Conservation (phyloP, 345 rosid species). For the Rhodomyrtus tomentosa region DNA sequence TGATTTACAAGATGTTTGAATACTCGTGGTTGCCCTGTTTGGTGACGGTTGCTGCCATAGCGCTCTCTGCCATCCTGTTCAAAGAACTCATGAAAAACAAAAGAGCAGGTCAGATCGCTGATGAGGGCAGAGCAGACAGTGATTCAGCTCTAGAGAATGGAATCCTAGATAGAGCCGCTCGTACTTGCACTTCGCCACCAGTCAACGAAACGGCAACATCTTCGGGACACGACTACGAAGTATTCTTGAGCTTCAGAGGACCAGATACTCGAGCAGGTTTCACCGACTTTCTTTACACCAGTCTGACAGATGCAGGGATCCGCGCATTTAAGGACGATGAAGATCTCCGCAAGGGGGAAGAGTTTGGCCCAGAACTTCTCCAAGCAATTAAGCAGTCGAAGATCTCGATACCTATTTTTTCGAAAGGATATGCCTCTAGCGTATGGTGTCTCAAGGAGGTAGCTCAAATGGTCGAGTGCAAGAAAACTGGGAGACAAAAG, state of each 20-base stretch:
- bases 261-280: neutral
- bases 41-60: too few relatives aligned
- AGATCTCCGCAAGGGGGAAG: neutral
- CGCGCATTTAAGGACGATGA: neutral
- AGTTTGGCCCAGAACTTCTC: neutral
- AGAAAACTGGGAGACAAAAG: neutral
- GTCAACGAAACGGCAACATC: neutral
- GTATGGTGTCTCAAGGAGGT: neutral
- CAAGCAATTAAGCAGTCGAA: neutral
- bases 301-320: neutral
- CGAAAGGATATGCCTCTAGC: rapidly evolving
- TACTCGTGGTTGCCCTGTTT: too few relatives aligned
- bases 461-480: rapidly evolving
- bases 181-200: too few relatives aligned
- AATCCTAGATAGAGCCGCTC: too few relatives aligned
- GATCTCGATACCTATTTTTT: neutral
- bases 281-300: neutral
- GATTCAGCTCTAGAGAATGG: too few relatives aligned
- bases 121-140: too few relatives aligned
- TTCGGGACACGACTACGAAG: neutral
- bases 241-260: neutral
- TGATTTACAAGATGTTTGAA: too few relatives aligned
- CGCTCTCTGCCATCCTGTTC: too few relatives aligned
- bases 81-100: too few relatives aligned
- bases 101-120: too few relatives aligned